A percentile compares a stretch with the other conserved stretches of the same genome.
Evolutionary conservation across 2,329 filamentous ascomycete genomes (phyloP).

Genomic region (Cercospora sojina): DNA sequence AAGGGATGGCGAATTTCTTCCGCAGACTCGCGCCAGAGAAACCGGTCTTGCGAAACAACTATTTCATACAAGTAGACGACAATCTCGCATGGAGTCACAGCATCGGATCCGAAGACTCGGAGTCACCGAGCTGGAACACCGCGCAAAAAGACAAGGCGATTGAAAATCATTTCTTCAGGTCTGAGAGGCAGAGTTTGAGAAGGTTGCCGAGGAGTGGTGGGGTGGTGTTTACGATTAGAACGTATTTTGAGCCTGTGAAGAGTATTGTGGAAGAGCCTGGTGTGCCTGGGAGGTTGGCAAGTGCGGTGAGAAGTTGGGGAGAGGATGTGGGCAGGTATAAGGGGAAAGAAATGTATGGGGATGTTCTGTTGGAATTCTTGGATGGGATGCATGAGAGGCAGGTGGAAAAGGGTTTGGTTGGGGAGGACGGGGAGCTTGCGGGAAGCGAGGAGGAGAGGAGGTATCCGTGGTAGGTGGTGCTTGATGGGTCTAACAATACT

Average conservation of each 20-base stretch:
- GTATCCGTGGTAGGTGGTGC: slow-evolving; percentile 58
- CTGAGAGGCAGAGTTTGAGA: slow-evolving; percentile 69
- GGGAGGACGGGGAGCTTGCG: slow-evolving; percentile 41
- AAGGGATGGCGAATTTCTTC: slow-evolving; percentile 81
- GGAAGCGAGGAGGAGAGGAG: slow-evolving; percentile 59
- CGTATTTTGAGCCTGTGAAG: slow-evolving; percentile 72
- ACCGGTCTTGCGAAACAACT: slow-evolving; percentile 71
- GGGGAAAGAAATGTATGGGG: slow-evolving; percentile 70
- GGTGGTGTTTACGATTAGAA: slow-evolving; percentile 72
- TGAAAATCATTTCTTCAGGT: slow-evolving; percentile 72
- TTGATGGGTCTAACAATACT: neutral
- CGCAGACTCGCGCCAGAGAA: slow-evolving; percentile 66
- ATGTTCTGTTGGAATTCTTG: slow-evolving; percentile 72
- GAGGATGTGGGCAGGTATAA: slow-evolving; percentile 76
- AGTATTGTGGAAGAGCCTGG: slow-evolving; percentile 69
- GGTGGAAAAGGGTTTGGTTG: slow-evolving; percentile 60
- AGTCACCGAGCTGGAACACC: slow-evolving; percentile 67
- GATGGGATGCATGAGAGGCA: slow-evolving; percentile 74
- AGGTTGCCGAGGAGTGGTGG: slow-evolving; percentile 52
- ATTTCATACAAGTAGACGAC: slow-evolving; percentile 86
- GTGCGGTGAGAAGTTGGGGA: slow-evolving; percentile 77
- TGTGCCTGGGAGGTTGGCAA: slow-evolving; percentile 75
- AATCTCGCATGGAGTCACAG: slow-evolving; percentile 71
- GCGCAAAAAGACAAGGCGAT: slow-evolving; percentile 73
- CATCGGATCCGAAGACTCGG: slow-evolving; percentile 69